These are phyloP conservation scores for Atkinsonella hypoxylon DNA, from an alignment of 2,329 filamentous ascomycete species.

Conservation along the genomic window DNA sequence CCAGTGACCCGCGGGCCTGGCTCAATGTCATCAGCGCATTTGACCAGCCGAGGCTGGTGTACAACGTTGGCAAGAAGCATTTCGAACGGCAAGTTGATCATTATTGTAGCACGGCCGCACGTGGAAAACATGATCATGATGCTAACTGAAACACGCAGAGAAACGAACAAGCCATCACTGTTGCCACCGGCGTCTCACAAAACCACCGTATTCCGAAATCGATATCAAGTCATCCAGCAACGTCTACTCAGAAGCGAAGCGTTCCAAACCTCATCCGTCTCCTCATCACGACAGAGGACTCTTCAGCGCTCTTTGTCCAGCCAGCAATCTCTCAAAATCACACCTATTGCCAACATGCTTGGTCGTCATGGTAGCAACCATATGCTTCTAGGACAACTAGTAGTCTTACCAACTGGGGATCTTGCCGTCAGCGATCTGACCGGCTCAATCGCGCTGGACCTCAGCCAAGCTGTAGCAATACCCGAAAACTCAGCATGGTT, in stretches of 20 bases:
- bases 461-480: conserved; percentile 68
- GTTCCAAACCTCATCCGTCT: conserved; percentile 74
- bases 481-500: conserved; percentile 87
- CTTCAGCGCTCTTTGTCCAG: conserved; percentile 48
- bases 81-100: conserved; percentile 57
- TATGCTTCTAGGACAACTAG: conserved; percentile 75
- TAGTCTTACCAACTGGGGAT: conserved; percentile 67
- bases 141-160: conserved; percentile 25
- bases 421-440: conserved; percentile 78
- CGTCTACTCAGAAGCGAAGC: conserved; percentile 84
- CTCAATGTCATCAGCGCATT: conserved; percentile 74
- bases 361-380: conserved; percentile 77
- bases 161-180: conserved; percentile 52
- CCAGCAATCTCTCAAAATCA: conserved; percentile 72
- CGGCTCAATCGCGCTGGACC: conserved; percentile 74
- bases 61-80: conserved; percentile 74
- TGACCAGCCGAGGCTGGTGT: conserved; percentile 68
- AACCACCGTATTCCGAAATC: conserved; percentile 74
- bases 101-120: too few relatives aligned
- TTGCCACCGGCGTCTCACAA: conserved; percentile 72
- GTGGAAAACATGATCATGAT: neutral
- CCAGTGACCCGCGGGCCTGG: conserved; percentile 67
- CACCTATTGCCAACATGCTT: conserved; percentile 63
- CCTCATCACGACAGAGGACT: conserved; percentile 41
- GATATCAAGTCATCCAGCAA: conserved; percentile 87